Conservation (phyloP, 805 yeast species). For the Maudiozyma saulgeensis region DNA sequence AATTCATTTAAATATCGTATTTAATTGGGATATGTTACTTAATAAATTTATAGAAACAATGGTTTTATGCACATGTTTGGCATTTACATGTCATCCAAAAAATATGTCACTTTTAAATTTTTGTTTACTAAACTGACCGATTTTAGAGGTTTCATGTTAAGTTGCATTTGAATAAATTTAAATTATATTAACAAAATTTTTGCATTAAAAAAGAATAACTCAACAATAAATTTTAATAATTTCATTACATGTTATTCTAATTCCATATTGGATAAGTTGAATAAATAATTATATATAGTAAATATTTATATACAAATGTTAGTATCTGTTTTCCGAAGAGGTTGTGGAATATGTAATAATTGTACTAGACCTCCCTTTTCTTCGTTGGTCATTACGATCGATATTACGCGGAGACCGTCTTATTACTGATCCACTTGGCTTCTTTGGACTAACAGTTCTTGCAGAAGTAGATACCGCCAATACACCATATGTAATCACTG, state of each 20-base stretch:
- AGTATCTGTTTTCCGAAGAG: background rate
- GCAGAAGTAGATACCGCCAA: background rate
- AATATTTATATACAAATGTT: background rate
- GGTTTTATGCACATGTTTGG: background rate
- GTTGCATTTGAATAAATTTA: no score
- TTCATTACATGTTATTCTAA: no score
- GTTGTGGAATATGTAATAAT: background rate
- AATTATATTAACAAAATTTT: no score
- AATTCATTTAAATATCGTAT: slow-evolving; percentile 19
- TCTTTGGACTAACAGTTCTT: background rate
- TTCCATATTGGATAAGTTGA: no score
- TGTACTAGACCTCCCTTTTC: slow-evolving; percentile 1
- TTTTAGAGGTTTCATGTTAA: no score
- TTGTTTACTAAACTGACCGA: no score
- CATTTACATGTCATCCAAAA: no score
- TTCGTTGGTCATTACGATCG: background rate
- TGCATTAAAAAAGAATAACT: no score
- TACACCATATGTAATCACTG: background rate
- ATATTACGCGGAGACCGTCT: background rate
- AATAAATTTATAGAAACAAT: background rate
- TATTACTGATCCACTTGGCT: background rate
- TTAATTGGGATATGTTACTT: background rate
- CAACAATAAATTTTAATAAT: no score
- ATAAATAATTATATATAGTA: background rate
- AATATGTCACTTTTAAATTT: no score